Evolutionary conservation across 1,284 basidiomycete species (phyloP).

Genomic region (Trametes hirsuta): DNA sequence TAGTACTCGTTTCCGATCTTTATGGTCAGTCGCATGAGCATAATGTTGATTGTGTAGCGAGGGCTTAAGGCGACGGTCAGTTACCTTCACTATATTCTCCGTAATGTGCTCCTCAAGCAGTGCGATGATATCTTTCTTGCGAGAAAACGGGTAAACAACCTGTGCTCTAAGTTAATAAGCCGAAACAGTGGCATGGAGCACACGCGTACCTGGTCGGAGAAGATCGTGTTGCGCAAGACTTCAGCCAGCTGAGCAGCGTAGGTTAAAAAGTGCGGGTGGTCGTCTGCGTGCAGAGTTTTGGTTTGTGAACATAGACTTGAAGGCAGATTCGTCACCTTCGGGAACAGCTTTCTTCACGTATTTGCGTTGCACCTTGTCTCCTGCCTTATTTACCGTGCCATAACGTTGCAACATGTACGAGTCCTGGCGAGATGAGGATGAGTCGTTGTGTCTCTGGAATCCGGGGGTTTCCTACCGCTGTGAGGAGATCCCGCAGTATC

Average conservation of each 20-base stretch:
- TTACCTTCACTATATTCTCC: slow-evolving; percentile 88
- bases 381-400: slow-evolving; percentile 56
- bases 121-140: slow-evolving; percentile 64
- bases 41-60: too few species aligned
- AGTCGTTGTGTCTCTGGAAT: neutral
- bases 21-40: neutral
- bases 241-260: slow-evolving; percentile 70
- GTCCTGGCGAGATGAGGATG: slow-evolving; percentile 46
- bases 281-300: slow-evolving; percentile 45
- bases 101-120: slow-evolving; percentile 89
- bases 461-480: slow-evolving; percentile 55
- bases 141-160: slow-evolving; percentile 65
- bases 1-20: slow-evolving; percentile 82
- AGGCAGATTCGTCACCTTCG: slow-evolving; percentile 49
- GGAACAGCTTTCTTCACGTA: slow-evolving; percentile 69
- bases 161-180: slow-evolving; percentile 5
- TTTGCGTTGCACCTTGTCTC: slow-evolving; percentile 55
- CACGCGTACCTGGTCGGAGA: slow-evolving; percentile 77
- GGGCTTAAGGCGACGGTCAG: slow-evolving; percentile 3
- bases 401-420: slow-evolving; percentile 67
- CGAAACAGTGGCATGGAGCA: neutral
- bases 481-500: slow-evolving; percentile 76
- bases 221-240: slow-evolving; percentile 75
- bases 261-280: slow-evolving; percentile 73
- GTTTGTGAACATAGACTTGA: neutral